Evolutionary conservation across 176 grass and related monocot genomes (phyloP).

Genomic region (Oryza glaberrima): DNA sequence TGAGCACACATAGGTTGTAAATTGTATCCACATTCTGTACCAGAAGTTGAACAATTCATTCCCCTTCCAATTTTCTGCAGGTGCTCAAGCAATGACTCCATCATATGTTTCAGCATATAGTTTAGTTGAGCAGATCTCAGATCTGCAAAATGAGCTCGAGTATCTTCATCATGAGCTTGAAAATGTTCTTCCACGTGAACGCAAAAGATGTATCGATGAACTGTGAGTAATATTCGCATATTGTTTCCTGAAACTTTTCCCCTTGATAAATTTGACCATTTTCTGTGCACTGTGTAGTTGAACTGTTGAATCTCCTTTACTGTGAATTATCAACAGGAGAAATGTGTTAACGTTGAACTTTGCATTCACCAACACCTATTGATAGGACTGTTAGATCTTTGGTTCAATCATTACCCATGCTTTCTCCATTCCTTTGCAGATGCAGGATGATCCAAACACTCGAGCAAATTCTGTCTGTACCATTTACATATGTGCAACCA

Average conservation of each 20-base stretch:
- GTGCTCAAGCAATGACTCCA: slow-evolving; percentile 50
- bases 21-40: neutral
- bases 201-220: slow-evolving; percentile 77
- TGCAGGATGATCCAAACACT: slow-evolving; percentile 77
- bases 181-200: slow-evolving; percentile 79
- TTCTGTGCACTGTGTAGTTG: slow-evolving; percentile 22
- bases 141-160: slow-evolving; percentile 62
- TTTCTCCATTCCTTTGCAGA: slow-evolving; percentile 49
- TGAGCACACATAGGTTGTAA: slow-evolving; percentile 37
- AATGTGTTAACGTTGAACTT: neutral
- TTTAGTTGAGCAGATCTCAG: slow-evolving; percentile 80
- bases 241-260: neutral
- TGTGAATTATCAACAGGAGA: neutral
- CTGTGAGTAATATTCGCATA: slow-evolving; percentile 50
- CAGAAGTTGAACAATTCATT: slow-evolving; percentile 27
- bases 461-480: slow-evolving; percentile 71
- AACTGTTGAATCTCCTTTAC: neutral
- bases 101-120: slow-evolving; percentile 88
- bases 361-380: neutral
- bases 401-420: neutral
- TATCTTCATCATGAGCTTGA: slow-evolving; percentile 81
- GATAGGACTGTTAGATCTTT: slow-evolving; percentile 20
- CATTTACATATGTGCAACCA: slow-evolving; percentile 61
- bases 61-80: slow-evolving; percentile 42
- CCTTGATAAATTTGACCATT: slow-evolving; percentile 10